Conservation (phyloP, 2,329 filamentous ascomycete species). For the Aspergillus ochraceus region DNA sequence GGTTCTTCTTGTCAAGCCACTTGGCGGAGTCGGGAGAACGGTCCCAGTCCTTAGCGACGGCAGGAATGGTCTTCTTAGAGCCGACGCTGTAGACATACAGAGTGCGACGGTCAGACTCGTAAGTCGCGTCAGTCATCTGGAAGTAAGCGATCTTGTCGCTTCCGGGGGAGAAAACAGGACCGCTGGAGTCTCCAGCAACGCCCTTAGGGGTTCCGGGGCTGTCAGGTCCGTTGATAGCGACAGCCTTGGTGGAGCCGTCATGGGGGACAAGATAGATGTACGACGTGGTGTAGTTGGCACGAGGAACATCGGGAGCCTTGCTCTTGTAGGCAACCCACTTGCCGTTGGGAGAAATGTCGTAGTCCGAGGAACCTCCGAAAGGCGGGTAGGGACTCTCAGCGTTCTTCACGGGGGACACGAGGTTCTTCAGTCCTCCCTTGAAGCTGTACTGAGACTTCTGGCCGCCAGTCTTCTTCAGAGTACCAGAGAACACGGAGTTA, state of each 20-base stretch:
- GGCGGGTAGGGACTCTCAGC: constrained; percentile 54
- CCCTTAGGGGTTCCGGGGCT: constrained; percentile 45
- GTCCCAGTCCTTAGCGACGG: constrained; percentile 50
- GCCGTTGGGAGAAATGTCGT: constrained; percentile 59
- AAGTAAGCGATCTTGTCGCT: constrained; percentile 73
- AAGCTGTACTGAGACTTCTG: constrained; percentile 28
- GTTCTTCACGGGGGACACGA: constrained; percentile 39
- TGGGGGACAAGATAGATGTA: constrained; percentile 75
- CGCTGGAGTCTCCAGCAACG: constrained; percentile 58
- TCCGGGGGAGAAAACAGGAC: constrained; percentile 73
- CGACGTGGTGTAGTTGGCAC: constrained; percentile 70
- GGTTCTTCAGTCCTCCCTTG: constrained; percentile 58
- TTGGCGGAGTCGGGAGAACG: constrained; percentile 51
- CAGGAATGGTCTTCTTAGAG: constrained; percentile 36
- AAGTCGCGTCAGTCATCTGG: constrained; percentile 73
- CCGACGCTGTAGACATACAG: constrained; percentile 44
- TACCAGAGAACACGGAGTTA: constrained; percentile 72
- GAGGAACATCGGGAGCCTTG: constrained; percentile 43
- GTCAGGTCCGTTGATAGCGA: constrained; percentile 44
- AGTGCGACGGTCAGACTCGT: constrained; percentile 73
- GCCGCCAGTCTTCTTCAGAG: constrained; percentile 50
- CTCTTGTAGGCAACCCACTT: constrained; percentile 43
- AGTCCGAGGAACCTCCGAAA: constrained; percentile 79
- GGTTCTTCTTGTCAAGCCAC: constrained; percentile 57
- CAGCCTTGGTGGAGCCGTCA: constrained; percentile 56